These are phyloP conservation scores for Oenanthe javanica DNA, from an alignment of 140 eudicot genomes.

Conservation along the genomic window DNA sequence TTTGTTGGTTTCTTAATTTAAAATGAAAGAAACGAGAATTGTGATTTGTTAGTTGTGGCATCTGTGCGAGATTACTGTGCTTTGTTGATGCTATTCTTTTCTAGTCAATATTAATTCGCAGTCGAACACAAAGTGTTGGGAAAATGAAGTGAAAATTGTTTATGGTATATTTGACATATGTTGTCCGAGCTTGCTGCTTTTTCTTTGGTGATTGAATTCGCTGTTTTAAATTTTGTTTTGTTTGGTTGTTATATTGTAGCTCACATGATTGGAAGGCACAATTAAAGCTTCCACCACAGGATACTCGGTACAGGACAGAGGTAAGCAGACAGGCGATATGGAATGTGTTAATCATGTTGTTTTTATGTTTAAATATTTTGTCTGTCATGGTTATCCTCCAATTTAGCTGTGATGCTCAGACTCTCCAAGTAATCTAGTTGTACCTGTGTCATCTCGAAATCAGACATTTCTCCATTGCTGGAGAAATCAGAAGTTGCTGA, in stretches of 20 bases:
- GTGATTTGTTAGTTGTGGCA: not conserved
- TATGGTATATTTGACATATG: not conserved
- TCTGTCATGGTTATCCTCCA: not conserved
- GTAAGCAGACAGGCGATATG: conserved; percentile 27
- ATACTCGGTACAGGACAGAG: conserved; percentile 84
- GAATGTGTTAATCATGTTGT: not conserved
- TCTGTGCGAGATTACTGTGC: not conserved
- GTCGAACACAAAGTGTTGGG: not conserved
- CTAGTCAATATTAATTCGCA: not conserved
- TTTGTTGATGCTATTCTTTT: not conserved
- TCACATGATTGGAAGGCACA: conserved; percentile 91
- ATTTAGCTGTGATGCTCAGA: too few species aligned
- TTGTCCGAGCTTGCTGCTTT: not conserved
- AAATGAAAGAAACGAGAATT: not conserved
- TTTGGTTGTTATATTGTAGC: conserved; percentile 27
- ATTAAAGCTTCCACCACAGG: conserved; percentile 77
- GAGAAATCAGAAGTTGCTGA: too few species aligned
- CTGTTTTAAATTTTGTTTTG: not conserved
- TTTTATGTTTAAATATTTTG: not conserved
- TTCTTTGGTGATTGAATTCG: not conserved
- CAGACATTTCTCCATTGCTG: too few species aligned
- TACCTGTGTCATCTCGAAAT: too few species aligned
- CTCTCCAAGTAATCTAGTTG: too few species aligned
- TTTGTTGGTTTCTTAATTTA: not conserved
- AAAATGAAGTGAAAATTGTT: not conserved